phyloP scores from a whole-genome alignment of 2,329 filamentous ascomycete genomes.

The Fusarium torreyae region DNA sequence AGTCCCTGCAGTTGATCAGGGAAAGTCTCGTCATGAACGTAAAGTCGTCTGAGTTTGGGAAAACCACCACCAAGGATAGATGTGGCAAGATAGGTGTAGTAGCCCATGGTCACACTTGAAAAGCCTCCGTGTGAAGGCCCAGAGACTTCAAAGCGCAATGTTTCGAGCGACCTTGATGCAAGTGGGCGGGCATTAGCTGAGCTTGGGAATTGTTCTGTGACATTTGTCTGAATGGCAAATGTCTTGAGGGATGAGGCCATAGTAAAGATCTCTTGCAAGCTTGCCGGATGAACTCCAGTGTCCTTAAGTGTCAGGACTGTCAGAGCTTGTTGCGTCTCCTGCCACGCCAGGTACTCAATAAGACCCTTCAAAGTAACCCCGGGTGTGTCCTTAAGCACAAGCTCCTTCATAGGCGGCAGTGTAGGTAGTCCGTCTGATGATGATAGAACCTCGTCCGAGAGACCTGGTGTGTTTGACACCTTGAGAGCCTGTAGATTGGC shows the following conservation, averaged over 20 bases:
- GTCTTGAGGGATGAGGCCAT: slow-evolving; percentile 71
- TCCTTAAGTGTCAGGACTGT: slow-evolving; percentile 78
- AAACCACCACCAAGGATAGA: slow-evolving; percentile 84
- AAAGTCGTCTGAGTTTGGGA: slow-evolving; percentile 81
- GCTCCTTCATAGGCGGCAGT: slow-evolving; percentile 81
- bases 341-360: slow-evolving; percentile 74
- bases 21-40: slow-evolving; percentile 88
- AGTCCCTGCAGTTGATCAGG: slow-evolving; percentile 82
- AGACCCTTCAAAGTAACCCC: slow-evolving; percentile 81
- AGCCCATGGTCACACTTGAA: slow-evolving; percentile 69
- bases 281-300: slow-evolving; percentile 77
- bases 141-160: slow-evolving; percentile 87
- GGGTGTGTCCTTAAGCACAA: slow-evolving; percentile 80
- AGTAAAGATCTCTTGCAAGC: slow-evolving; percentile 73
- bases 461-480: slow-evolving; percentile 76
- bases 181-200: slow-evolving; percentile 70
- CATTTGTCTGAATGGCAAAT: slow-evolving; percentile 67
- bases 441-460: slow-evolving; percentile 84
- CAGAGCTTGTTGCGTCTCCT: slow-evolving; percentile 72
- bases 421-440: slow-evolving; percentile 75
- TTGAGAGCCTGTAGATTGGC: slow-evolving; percentile 80
- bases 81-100: slow-evolving; percentile 89
- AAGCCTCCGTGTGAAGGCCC: slow-evolving; percentile 72
- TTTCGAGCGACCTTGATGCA: slow-evolving; percentile 76
- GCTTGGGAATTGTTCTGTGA: slow-evolving; percentile 66